Conservation (phyloP, 2,329 filamentous ascomycete genomes). For the Beauveria brongniartii region DNA sequence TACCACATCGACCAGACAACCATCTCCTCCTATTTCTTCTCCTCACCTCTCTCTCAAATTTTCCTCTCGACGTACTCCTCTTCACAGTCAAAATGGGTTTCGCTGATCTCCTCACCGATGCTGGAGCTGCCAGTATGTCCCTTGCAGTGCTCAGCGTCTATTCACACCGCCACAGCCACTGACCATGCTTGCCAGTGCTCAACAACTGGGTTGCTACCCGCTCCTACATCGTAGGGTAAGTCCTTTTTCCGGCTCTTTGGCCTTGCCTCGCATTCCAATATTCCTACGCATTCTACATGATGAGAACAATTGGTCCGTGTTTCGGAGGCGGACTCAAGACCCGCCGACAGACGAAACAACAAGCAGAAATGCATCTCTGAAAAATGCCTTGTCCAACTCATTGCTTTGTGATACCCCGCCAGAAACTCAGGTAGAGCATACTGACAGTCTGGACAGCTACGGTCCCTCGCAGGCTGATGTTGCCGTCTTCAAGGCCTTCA, state of each 20-base stretch:
- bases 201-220: slow-evolving; percentile 67
- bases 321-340: slow-evolving; percentile 90
- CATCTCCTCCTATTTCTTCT: slow-evolving; percentile 21
- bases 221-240: slow-evolving; percentile 79
- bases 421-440: background rate
- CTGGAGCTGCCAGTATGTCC: slow-evolving; percentile 45
- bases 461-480: slow-evolving; percentile 90
- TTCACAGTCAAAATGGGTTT: slow-evolving; percentile 54
- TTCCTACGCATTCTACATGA: slow-evolving; percentile 33
- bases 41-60: slow-evolving; percentile 21
- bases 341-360: slow-evolving; percentile 70
- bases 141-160: slow-evolving; percentile 15
- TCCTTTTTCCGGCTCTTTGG: slow-evolving; percentile 18
- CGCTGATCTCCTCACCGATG: slow-evolving; percentile 57
- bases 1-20: slow-evolving; percentile 30
- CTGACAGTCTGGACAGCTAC: slow-evolving; percentile 29
- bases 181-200: slow-evolving; percentile 44
- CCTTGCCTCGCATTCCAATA: background rate
- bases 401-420: background rate
- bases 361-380: slow-evolving; percentile 76
- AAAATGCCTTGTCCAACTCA: slow-evolving; percentile 13
- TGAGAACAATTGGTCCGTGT: slow-evolving; percentile 94
- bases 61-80: slow-evolving; percentile 18
- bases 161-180: slow-evolving; percentile 23
- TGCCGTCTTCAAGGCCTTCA: slow-evolving; percentile 85